Conservation (phyloP, 2,329 filamentous ascomycete species). For the Paraphoma sp. region DNA sequence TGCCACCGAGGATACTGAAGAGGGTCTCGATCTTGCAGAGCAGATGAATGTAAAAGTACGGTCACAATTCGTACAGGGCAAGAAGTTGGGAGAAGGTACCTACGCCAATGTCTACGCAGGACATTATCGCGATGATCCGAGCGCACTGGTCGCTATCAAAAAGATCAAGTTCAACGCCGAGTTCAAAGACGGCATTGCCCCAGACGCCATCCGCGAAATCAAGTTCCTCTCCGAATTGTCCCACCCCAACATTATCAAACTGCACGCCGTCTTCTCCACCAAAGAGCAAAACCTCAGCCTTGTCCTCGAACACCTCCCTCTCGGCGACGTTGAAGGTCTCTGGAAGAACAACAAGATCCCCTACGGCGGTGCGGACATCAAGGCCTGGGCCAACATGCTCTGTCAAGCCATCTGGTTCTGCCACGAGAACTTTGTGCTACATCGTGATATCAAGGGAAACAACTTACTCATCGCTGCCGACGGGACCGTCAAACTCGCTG, state of each 20-base stretch:
- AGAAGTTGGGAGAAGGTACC: conserved; percentile 93
- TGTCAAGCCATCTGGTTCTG: conserved; percentile 92
- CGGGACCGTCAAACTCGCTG: conserved; percentile 92
- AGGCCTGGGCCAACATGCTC: conserved; percentile 99
- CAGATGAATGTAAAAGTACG: conserved; percentile 63
- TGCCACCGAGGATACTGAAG: conserved; percentile 17
- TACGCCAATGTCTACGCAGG: conserved; percentile 96
- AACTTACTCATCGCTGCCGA: conserved; percentile 94
- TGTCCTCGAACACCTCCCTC: conserved; percentile 89
- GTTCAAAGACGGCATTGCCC: conserved; percentile 88
- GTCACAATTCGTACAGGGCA: conserved; percentile 89
- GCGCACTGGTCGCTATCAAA: conserved; percentile 84
- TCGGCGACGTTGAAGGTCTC: conserved; percentile 94
- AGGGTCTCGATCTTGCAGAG: conserved; percentile 51
- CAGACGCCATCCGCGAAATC: conserved; percentile 94
- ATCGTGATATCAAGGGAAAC: conserved; percentile 99
- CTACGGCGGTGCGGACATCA: conserved; percentile 90
- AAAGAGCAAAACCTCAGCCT: conserved; percentile 97
- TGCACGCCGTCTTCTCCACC: conserved; percentile 91
- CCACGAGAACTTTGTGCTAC: conserved; percentile 90
- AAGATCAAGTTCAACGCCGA: conserved; percentile 89
- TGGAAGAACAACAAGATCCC: conserved; percentile 78
- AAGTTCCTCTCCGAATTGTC: conserved; percentile 93
- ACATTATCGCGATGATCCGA: conserved; percentile 74
- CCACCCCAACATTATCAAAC: conserved; percentile 93